These are phyloP conservation scores for Crithidia mellificae DNA, from an alignment of 208 protist species.

Conservation along the genomic window DNA sequence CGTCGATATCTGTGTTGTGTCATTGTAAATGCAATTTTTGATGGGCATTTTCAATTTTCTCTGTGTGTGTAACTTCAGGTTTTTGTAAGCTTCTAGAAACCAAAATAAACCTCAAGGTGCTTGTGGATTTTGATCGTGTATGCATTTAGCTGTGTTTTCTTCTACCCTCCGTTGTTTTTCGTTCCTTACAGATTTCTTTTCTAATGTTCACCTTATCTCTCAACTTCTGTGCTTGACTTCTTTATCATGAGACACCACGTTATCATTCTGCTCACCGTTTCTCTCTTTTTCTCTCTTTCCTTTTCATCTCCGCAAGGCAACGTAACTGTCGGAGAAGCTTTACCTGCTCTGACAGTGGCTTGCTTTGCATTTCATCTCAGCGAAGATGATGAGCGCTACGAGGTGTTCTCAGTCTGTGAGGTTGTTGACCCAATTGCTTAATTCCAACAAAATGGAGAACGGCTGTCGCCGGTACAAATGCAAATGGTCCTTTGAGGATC, in stretches of 20 bases:
- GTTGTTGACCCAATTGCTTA: not conserved
- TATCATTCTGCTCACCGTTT: too few species aligned
- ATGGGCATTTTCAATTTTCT: too few species aligned
- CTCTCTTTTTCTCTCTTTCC: not conserved
- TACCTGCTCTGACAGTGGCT: not conserved
- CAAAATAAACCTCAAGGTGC: too few species aligned
- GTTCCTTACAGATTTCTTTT: conserved; percentile 21
- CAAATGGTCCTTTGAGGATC: not conserved
- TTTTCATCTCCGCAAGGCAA: not conserved
- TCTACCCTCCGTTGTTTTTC: too few species aligned
- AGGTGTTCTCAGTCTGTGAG: not conserved
- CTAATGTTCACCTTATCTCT: not conserved
- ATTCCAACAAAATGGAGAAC: not conserved
- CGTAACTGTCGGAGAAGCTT: not conserved
- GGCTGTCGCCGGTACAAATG: too few species aligned
- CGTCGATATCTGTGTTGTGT: too few species aligned
- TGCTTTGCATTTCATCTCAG: not conserved
- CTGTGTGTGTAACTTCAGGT: too few species aligned
- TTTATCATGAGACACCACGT: too few species aligned
- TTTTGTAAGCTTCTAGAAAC: too few species aligned
- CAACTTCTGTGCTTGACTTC: not conserved
- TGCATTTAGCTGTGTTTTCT: too few species aligned
- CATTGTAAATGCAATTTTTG: too few species aligned
- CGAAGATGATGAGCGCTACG: not conserved
- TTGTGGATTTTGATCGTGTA: too few species aligned